Base-by-base conservation (phyloP, 2,329 filamentous ascomycete species). In the Thelonectria blattea region DNA sequence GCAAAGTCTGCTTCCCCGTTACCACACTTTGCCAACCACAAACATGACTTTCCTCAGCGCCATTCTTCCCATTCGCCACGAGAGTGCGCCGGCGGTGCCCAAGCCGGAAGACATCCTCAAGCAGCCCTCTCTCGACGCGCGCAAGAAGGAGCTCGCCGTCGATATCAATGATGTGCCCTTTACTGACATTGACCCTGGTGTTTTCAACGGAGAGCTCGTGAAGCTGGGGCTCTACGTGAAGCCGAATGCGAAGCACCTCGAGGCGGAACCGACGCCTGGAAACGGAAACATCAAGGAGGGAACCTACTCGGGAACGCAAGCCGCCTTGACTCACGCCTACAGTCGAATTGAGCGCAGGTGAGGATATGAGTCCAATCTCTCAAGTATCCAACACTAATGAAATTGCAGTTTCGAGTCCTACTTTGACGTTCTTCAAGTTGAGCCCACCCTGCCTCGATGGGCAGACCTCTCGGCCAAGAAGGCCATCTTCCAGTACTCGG, bases 281-380 rank as follows among this genome's bases (percentile, higher is more conserved):
- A 66, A 69, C 24, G 74, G 72, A 3, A 71, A 73, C 45, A 73
- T 76, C 10, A 45, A 46, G 2, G 60, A 73, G 47, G 74, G 73
- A 1, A 74, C 72, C 2, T 76, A 76, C 52, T 56, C 68, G 6
- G 74, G 74, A 7, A 75, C 74, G 0, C 74, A 76, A 42, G 68
- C 75, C 14, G 73, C 73, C 9, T 24, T 76, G 22, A 75, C 73
- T 0, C 72, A 76, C n/a, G 66, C 73, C 0, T 76, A 76, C 52
- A 65, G 68, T 11, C 68, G 72, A 14, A 75, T 76, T 51, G 74
- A 76, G 66, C 72, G 72, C 46, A 74, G 68, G 73, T 75, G 42
- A 67, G 71, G 27, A 12, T 27, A 0, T 6, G 27, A n/a, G 9
- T 15, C 11, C 17, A n/a, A 11, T 5, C 5, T 43, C 5, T 15